Base-by-base conservation (phyloP, 441 rosid genomes). In the Manihot esculenta region DNA sequence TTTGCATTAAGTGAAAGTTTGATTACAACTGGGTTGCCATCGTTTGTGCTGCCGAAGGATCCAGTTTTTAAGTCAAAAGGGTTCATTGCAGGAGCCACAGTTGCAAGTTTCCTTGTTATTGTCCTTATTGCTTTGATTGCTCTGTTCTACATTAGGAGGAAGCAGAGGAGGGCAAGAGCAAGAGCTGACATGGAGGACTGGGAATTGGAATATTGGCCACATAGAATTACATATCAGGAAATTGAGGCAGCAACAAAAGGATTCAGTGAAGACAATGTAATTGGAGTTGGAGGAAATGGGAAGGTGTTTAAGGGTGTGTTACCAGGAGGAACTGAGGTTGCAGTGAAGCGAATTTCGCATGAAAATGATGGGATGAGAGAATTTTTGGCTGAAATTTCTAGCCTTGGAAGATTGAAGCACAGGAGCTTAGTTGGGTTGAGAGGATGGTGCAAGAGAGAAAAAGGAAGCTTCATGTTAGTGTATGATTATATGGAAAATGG, bases 151-250 rank as follows among this genome's bases (percentile, higher is more conserved):
- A 74, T 81, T 48, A 83, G 76, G 74, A 85, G 81, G 82, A 83
- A 66, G 66, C 56, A 69, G 42, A 84, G 81, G 75, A 85, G 18
- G 48, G 86, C 74, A 3, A 81, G 80, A 75, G 84, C 79, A 69
- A 84, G 82, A 78, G 91, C 84, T 1, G 85, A 76, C 57, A 83
- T 89, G 84, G 97, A 91, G 74, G 94, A 86, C 2, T 93, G 96
- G 96, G 98, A 93, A 72, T 79, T 86, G 82, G 96, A 93, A 79
- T 93, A 91, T 69, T 91, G 98, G 97, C 96, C 97, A 0, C 92
- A 93, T 33, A 33, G 88, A 71, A 82, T 89, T 12, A 42, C 81
- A 1, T 86, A 84, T 44, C 84, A 82, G 60, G 87, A 89, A 73
- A 87, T 89, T 7, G 85, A 83, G 26, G 78, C 85, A 0, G 89